A percentile compares a stretch with the other conserved stretches of the same genome.
phyloP scores from a whole-genome alignment of 1,284 basidiomycete species.

The Microbotryum saponariae region DNA sequence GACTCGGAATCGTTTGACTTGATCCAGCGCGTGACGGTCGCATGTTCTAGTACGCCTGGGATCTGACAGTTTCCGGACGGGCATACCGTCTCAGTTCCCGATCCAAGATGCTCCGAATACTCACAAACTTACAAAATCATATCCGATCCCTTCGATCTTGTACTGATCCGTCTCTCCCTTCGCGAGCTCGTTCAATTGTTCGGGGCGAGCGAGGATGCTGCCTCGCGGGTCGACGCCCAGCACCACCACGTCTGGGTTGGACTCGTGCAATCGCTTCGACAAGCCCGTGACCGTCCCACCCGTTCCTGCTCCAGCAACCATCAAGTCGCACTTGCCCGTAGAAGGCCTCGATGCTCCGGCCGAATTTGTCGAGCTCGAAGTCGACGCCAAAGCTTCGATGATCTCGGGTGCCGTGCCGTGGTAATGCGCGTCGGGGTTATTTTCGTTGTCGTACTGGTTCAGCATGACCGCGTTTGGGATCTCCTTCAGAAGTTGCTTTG shows the following conservation, averaged over 20 bases:
- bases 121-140: slow-evolving; percentile 56
- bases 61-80: slow-evolving; percentile 38
- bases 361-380: slow-evolving; percentile 48
- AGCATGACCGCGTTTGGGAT: slow-evolving; percentile 83
- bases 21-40: slow-evolving; percentile 60
- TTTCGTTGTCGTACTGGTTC: slow-evolving; percentile 66
- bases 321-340: slow-evolving; percentile 61
- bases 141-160: slow-evolving; percentile 87
- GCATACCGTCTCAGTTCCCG: neutral
- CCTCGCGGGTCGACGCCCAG: slow-evolving; percentile 93
- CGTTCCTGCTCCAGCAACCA: slow-evolving; percentile 87
- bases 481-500: slow-evolving; percentile 61
- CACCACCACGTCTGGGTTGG: slow-evolving; percentile 54
- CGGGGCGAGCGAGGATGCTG: slow-evolving; percentile 72
- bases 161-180: slow-evolving; percentile 58
- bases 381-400: slow-evolving; percentile 47
- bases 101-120: neutral
- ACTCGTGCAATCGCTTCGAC: slow-evolving; percentile 69
- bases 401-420: slow-evolving; percentile 82
- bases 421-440: slow-evolving; percentile 88
- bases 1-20: slow-evolving; percentile 78
- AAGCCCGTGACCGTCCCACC: slow-evolving; percentile 89
- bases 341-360: slow-evolving; percentile 37
- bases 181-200: slow-evolving; percentile 51
- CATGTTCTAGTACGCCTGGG: slow-evolving; percentile 59